Evolutionary conservation across 2,329 filamentous ascomycete genomes (phyloP).

Genomic region (Neoscytalidium dimidiatum): DNA sequence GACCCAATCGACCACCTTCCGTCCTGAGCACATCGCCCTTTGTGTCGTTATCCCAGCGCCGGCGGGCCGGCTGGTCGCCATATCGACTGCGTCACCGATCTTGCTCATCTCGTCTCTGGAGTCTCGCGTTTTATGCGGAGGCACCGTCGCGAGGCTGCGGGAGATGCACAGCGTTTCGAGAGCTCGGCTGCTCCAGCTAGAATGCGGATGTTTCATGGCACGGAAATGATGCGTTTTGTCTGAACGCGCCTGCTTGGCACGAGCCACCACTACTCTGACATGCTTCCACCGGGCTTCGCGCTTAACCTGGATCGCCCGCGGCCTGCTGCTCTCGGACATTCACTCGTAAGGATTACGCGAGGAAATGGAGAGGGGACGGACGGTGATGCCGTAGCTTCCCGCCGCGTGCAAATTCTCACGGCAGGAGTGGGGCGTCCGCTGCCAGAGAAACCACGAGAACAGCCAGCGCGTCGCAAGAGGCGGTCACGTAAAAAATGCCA

Average conservation of each 20-base stretch:
- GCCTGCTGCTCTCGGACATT: slow-evolving; percentile 14
- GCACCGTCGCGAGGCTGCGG: not conserved
- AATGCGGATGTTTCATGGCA: slow-evolving; percentile 17
- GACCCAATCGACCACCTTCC: slow-evolving; percentile 16
- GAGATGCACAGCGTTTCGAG: slow-evolving; percentile 1
- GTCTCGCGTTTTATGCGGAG: not conserved
- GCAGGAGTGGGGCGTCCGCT: slow-evolving; percentile 16
- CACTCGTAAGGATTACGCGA: slow-evolving; percentile 18
- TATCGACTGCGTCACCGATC: slow-evolving; percentile 9
- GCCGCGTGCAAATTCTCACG: slow-evolving; percentile 15
- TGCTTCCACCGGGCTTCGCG: slow-evolving; percentile 13
- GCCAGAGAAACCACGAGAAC: slow-evolving; percentile 14
- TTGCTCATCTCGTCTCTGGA: not conserved
- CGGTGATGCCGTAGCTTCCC: slow-evolving; percentile 9
- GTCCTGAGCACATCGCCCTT: slow-evolving; percentile 12
- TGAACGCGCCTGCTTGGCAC: slow-evolving; percentile 12
- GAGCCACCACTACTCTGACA: slow-evolving; percentile 5
- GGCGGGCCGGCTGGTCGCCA: not conserved
- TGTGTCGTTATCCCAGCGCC: not conserved
- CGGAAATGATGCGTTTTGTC: slow-evolving; percentile 15
- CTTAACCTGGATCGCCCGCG: slow-evolving; percentile 1
- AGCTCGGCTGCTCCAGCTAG: slow-evolving; percentile 7
- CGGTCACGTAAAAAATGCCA: slow-evolving; percentile 9
- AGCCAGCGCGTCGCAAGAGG: slow-evolving; percentile 1
- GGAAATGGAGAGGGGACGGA: slow-evolving; percentile 10